Percentiles rank a stretch among this genome's conserved stretches.
Evolutionary conservation across 1,139 yeast genomes (phyloP).

Genomic region (Taphrina betulina): DNA sequence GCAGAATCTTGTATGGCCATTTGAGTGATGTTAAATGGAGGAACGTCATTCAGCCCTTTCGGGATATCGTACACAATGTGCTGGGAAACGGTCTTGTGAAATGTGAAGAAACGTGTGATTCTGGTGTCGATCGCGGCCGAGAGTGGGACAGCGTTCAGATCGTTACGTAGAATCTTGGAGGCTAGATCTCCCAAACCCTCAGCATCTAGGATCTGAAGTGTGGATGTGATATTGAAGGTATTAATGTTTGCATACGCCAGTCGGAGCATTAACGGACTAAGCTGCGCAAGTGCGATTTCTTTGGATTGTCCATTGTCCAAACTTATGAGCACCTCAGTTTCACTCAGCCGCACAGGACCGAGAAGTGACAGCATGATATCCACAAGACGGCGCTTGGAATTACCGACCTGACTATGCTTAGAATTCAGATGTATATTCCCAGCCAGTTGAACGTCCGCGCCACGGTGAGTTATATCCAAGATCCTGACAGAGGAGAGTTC

Average conservation of each 20-base stretch:
- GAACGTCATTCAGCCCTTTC: not conserved
- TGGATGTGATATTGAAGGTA: not conserved
- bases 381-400: too few relatives aligned
- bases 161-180: not conserved
- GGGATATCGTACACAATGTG: conserved; percentile 4
- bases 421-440: conserved; percentile 1
- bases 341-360: conserved; percentile 11
- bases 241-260: conserved; percentile 1
- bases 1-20: conserved; percentile 4
- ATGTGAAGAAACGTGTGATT: conserved; percentile 1
- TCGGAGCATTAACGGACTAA: too few relatives aligned
- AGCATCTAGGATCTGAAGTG: not conserved
- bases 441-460: conserved; percentile 9
- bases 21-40: conserved; percentile 11
- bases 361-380: conserved; percentile 5
- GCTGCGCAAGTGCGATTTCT: too few relatives aligned
- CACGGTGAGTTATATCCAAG: conserved; percentile 6
- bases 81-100: conserved; percentile 1
- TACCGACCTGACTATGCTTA: not conserved
- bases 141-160: not conserved
- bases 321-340: not conserved
- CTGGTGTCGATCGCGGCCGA: conserved; percentile 4
- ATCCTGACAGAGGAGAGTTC: conserved; percentile 3
- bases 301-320: too few relatives aligned
- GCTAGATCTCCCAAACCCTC: conserved; percentile 5